Percentiles rank a stretch among this genome's conserved stretches.
Conservation (phyloP, 495 filamentous ascomycete genomes). For the Talaromyces nanjingensis region DNA sequence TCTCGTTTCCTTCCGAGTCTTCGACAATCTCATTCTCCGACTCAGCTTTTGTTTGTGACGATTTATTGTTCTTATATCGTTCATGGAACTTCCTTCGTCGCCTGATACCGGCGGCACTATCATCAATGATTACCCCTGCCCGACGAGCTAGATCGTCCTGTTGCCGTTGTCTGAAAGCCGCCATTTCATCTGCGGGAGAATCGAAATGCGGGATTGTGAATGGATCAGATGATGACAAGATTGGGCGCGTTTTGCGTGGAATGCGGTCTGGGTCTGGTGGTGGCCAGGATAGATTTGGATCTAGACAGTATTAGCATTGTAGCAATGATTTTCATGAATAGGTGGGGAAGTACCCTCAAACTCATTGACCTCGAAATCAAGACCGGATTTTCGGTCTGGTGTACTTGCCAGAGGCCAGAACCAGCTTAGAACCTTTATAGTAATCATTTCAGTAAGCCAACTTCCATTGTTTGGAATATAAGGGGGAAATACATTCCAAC, state of each 20-base stretch:
- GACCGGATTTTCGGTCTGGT: conserved; percentile 47
- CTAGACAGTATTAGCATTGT: conserved; percentile 18
- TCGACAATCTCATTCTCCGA: conserved; percentile 27
- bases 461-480: background rate
- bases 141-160: conserved; percentile 43
- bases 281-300: conserved; percentile 62
- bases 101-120: conserved; percentile 20
- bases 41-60: conserved; percentile 25
- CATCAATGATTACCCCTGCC: conserved; percentile 13
- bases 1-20: conserved; percentile 28
- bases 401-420: conserved; percentile 57
- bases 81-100: conserved; percentile 46
- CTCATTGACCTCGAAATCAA: conserved; percentile 73
- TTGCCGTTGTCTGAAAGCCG: conserved; percentile 53
- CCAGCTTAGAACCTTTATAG: conserved; percentile 46
- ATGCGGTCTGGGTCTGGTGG: conserved; percentile 85
- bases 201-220: conserved; percentile 24
- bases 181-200: conserved; percentile 40
- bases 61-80: conserved; percentile 25
- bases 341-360: conserved; percentile 57
- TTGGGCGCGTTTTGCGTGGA: conserved; percentile 33
- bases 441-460: conserved; percentile 3
- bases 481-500: conserved; percentile 29
- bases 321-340: no score
- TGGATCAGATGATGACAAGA: conserved; percentile 17